Percentiles rank a stretch among this genome's conserved stretches.
These are phyloP conservation scores for Pseudozyma pruni DNA, from an alignment of 1,284 basidiomycete species.

Conservation along the genomic window DNA sequence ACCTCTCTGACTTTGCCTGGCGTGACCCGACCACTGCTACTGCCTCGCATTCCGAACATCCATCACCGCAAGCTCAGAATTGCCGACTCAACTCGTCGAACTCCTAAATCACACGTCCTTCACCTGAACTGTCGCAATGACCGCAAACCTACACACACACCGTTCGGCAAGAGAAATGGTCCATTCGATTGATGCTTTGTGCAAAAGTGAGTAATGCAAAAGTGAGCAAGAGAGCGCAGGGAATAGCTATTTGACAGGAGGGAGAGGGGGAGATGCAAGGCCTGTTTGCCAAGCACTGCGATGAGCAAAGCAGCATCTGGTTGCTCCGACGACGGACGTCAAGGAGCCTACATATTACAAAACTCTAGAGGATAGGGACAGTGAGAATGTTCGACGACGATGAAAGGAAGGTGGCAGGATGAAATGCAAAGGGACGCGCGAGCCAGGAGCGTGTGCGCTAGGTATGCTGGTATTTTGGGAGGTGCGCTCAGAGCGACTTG, in stretches of 20 bases:
- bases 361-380: slow-evolving; percentile 28
- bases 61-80: slow-evolving; percentile 1
- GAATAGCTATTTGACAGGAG: slow-evolving; percentile 1
- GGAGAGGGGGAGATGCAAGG: slow-evolving; percentile 4
- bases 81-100: no score
- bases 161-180: slow-evolving; percentile 15
- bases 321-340: slow-evolving; percentile 9
- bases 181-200: slow-evolving; percentile 50
- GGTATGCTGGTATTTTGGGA: slow-evolving; percentile 13
- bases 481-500: slow-evolving; percentile 44
- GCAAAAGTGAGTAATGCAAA: slow-evolving; percentile 38
- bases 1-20: not conserved
- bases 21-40: no score
- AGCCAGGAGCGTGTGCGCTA: not conserved
- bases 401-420: not conserved
- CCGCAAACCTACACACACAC: not conserved
- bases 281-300: slow-evolving; percentile 1
- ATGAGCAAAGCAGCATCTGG: not conserved
- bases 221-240: slow-evolving; percentile 10
- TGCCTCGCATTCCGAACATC: no score
- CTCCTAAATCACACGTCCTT: no score
- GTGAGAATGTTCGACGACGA: slow-evolving; percentile 7
- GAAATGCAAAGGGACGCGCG: slow-evolving; percentile 16
- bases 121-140: no score
- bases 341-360: slow-evolving; percentile 30